Evolutionary conservation across 257 asterid species (phyloP), one percentile per base, ranked within the genome.

Genomic region (Ballota nigra): DNA sequence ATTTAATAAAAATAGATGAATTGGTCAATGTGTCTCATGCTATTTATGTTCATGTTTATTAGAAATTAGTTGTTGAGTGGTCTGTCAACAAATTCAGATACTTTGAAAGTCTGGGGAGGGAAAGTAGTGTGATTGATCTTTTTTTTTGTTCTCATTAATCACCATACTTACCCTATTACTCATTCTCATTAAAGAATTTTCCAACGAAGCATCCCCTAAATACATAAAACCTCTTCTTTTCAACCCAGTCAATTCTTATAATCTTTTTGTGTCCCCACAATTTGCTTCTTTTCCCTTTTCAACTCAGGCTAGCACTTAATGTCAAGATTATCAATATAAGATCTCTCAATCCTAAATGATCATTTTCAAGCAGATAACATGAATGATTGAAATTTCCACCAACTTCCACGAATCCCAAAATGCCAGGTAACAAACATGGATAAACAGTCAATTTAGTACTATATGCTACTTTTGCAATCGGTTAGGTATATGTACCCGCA

Each of bases 401-500:
- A n/a, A n/a, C n/a, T n/a, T n/a, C n/a, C n/a, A n/a, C n/a, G n/a
- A n/a, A n/a, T n/a, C n/a, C n/a, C n/a, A 43, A 49, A 49, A 6
- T 1, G 24, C 3, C 22, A 18, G 24, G 57, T 8, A 43, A 43
- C 15, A 3, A 15, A 43, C 57, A 18, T n/a, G 56, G 3, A 51
- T 7, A 51, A 18, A 51, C 58, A 51, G 58, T 18, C 13, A 8
- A 8, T 51, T 6, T 2, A 12, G 18, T 16, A n/a, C 23, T 49
- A 16, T 13, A 43, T 4, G 49, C 16, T 41, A 12, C 16, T 26
- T 43, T 13, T 47, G 12, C 22, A 47, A 47, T 47, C 22, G 55
- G 10, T 47, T 47, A 9, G 22, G 26, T 13, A 26, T 12, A 5
- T 11, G 23, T 79, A 90, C 98, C 97, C 86, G 96, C 63, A 92